Evolutionary conservation across 1,284 basidiomycete species (phyloP), one percentile per base, ranked within the genome.

Genomic region (Ustilago cynodontis): DNA sequence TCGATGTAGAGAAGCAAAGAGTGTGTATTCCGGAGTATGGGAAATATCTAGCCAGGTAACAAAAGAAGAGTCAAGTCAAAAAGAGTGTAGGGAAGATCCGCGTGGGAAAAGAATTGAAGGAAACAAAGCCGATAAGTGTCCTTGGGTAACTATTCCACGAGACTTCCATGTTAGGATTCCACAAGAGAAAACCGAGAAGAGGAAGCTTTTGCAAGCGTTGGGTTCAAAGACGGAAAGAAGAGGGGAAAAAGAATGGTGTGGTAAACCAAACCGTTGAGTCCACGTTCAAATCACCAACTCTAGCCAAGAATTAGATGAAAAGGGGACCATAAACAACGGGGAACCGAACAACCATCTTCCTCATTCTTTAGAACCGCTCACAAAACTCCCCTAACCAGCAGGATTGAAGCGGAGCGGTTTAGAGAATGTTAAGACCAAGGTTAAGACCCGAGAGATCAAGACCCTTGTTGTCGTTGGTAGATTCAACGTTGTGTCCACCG

Each of bases 401-500:
- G 6, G 11, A 37, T 37, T 18, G 3, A 16, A 18, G 22, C n/a
- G n/a, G 16, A 22, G 31, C 31, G 31, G 14, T 50, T 50, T 37
- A 59, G 45, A 77, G 75, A 33, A 73, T 64, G 70, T 77, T 47
- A 37, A 77, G 59, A 18, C 67, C 71, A 29, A 78, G 52, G 67
- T 67, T 74, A 29, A 74, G 53, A 43, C 67, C 71, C 0, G 58
- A 59, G 18, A 71, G 61, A 28, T 78, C 71, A 14, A 73, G 22
- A 20, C 71, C 71, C 60, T 65, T 74, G 75, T 78, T 78, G 43
- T 58, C 54, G 71, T 70, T 73, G 60, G 53, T 50, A 1, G 41
- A 49, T 29, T 72, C 24, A 14, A 53, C 43, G 66, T 77, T 77
- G 75, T 77, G 62, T 13, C 75, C 75, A 35, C 75, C 75, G 57